These are phyloP conservation scores for Neurospora sp. DNA, from an alignment of 495 filamentous ascomycete genomes.

Conservation along the genomic window DNA sequence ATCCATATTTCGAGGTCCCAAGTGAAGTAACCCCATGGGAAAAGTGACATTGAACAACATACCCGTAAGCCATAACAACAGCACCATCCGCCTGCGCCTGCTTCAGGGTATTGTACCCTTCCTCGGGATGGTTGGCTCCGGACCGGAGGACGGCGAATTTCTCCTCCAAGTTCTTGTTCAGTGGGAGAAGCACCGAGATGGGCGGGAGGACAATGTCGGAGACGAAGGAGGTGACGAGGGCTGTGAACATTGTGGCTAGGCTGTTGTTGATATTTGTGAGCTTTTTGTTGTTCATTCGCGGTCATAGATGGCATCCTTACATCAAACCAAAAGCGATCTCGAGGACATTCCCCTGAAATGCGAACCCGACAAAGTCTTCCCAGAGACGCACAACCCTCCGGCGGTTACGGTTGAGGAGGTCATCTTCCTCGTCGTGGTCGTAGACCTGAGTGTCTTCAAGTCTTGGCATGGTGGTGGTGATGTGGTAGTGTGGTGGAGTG, in stretches of 20 bases:
- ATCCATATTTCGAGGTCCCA: too few species aligned
- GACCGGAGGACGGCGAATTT: conserved; percentile 58
- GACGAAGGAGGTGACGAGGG: conserved; percentile 62
- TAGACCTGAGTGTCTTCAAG: conserved; percentile 5
- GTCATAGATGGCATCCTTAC: conserved; percentile 26
- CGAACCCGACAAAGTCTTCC: conserved; percentile 59
- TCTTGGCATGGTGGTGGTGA: neutral
- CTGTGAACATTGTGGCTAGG: conserved; percentile 62
- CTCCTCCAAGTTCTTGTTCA: conserved; percentile 63
- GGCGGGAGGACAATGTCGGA: conserved; percentile 61
- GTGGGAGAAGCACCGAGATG: conserved; percentile 56
- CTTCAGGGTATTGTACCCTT: conserved; percentile 55
- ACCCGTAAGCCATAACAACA: conserved; percentile 64
- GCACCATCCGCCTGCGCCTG: conserved; percentile 62
- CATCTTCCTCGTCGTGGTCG: conserved; percentile 21
- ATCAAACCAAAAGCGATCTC: conserved; percentile 70
- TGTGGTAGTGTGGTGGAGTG: neutral
- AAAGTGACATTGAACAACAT: conserved; percentile 1
- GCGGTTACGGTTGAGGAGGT: conserved; percentile 25
- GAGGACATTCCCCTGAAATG: conserved; percentile 63
- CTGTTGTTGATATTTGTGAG: conserved; percentile 10
- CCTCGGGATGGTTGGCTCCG: conserved; percentile 41
- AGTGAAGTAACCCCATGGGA: too few species aligned
- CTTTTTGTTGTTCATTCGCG: neutral
- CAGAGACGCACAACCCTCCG: conserved; percentile 35